phyloP scores from a whole-genome alignment of 345 rosid species.

The Murraya paniculata region DNA sequence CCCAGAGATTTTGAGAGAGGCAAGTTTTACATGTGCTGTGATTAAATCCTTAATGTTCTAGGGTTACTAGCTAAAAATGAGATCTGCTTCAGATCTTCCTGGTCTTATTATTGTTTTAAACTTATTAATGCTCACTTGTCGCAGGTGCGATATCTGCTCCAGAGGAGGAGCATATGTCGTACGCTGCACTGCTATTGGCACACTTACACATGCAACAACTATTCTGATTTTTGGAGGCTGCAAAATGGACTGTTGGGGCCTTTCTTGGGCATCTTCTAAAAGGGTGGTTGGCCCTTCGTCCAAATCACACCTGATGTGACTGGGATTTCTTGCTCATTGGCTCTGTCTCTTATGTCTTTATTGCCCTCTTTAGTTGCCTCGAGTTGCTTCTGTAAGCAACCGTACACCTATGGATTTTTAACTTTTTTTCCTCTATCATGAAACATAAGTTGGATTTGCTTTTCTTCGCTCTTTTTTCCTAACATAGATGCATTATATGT shows the following conservation, averaged over 20 bases:
- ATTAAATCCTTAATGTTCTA: slow-evolving; percentile 18
- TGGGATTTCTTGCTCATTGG: slow-evolving; percentile 63
- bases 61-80: slow-evolving; percentile 23
- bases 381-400: slow-evolving; percentile 92
- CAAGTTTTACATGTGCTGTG: slow-evolving; percentile 32
- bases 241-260: slow-evolving; percentile 82
- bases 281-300: slow-evolving; percentile 69
- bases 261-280: slow-evolving; percentile 69
- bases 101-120: slow-evolving; percentile 32
- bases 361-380: slow-evolving; percentile 71
- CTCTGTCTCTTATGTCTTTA: slow-evolving; percentile 66
- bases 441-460: slow-evolving; percentile 4
- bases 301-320: slow-evolving; percentile 81
- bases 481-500: background rate
- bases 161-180: slow-evolving; percentile 92
- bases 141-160: slow-evolving; percentile 99
- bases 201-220: slow-evolving; percentile 53
- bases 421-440: slow-evolving; percentile 11
- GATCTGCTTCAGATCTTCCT: slow-evolving; percentile 24
- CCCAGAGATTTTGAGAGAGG: slow-evolving; percentile 89
- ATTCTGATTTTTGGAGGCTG: slow-evolving; percentile 84
- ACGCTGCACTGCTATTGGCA: slow-evolving; percentile 86
- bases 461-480: background rate
- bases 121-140: slow-evolving; percentile 69
- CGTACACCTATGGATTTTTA: slow-evolving; percentile 38